Conservation (phyloP, 345 rosid species). For the Noccaea bulbosa region DNA sequence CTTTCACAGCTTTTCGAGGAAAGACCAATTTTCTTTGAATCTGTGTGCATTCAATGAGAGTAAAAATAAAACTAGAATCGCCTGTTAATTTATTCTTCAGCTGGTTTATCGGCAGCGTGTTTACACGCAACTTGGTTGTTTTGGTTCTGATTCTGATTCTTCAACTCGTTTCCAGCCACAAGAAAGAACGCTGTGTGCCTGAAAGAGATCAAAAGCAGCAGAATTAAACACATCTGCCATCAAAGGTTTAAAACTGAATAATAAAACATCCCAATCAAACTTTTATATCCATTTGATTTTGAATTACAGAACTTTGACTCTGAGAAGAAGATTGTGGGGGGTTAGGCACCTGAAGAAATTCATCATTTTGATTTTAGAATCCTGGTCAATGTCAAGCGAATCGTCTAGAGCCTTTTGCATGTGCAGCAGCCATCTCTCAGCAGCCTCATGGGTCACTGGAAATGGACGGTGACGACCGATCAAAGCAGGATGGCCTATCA, state of each 20-base stretch:
- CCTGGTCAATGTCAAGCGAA: slow-evolving; percentile 63
- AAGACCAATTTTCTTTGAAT: background rate
- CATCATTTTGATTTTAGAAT: slow-evolving; percentile 77
- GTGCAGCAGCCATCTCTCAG: slow-evolving; percentile 85
- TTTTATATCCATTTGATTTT: slow-evolving; percentile 1
- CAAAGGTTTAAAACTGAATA: background rate
- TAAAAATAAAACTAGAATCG: slow-evolving; percentile 2
- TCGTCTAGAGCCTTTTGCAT: slow-evolving; percentile 82
- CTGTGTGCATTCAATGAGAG: background rate
- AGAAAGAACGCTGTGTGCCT: slow-evolving; percentile 95
- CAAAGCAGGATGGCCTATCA: slow-evolving; percentile 76
- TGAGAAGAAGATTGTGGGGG: slow-evolving; percentile 1
- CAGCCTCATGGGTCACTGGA: slow-evolving; percentile 82
- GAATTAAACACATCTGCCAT: background rate
- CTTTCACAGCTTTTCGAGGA: slow-evolving; percentile 10
- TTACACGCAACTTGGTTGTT: slow-evolving; percentile 52
- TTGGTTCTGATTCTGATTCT: slow-evolving; percentile 49
- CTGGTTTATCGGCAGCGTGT: slow-evolving; percentile 49
- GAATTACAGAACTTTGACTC: background rate
- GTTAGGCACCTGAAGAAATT: slow-evolving; percentile 76
- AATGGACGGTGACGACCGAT: slow-evolving; percentile 89
- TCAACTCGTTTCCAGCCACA: slow-evolving; percentile 89
- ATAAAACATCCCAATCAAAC: background rate
- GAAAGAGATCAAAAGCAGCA: slow-evolving; percentile 21
- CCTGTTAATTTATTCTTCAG: slow-evolving; percentile 37